phyloP scores from a whole-genome alignment of 2,329 filamentous ascomycete genomes.

The Talaromyces sp. region DNA sequence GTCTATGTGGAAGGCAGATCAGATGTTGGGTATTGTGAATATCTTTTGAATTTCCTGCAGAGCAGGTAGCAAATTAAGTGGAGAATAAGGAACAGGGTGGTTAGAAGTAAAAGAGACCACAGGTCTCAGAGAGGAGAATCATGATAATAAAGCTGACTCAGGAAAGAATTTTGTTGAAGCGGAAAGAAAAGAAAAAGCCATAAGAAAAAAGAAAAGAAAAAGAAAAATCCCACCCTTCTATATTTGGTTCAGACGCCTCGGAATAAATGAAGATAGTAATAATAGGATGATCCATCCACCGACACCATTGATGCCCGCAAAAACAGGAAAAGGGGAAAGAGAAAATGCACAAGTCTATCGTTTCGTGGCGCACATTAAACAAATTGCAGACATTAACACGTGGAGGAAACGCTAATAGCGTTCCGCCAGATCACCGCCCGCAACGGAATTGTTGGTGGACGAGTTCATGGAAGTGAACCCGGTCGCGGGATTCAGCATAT shows the following conservation, averaged over 20 bases:
- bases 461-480: constrained; percentile 75
- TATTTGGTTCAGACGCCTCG: constrained; percentile 24
- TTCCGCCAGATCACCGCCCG: constrained; percentile 70
- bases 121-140: constrained; percentile 27
- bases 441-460: constrained; percentile 75
- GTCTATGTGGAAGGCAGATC: too few species aligned
- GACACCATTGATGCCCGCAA: constrained; percentile 44
- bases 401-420: constrained; percentile 42
- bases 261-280: constrained; percentile 21
- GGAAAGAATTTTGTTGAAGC: constrained; percentile 25
- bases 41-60: constrained; percentile 17
- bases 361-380: constrained; percentile 41
- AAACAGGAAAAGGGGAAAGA: constrained; percentile 13
- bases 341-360: constrained; percentile 46
- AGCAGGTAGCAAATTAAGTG: constrained; percentile 15
- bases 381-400: constrained; percentile 16
- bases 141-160: constrained; percentile 13
- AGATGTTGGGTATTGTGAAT: too few species aligned
- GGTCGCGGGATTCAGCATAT: constrained; percentile 70
- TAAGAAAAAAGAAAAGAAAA: too few species aligned
- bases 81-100: constrained; percentile 13
- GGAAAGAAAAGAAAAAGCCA: constrained; percentile 16
- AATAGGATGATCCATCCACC: constrained; percentile 31
- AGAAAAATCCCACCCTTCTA: constrained; percentile 24
- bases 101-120: constrained; percentile 24